phyloP scores from a whole-genome alignment of 2,329 filamentous ascomycete genomes.

The Aspergillus phoenicis region DNA sequence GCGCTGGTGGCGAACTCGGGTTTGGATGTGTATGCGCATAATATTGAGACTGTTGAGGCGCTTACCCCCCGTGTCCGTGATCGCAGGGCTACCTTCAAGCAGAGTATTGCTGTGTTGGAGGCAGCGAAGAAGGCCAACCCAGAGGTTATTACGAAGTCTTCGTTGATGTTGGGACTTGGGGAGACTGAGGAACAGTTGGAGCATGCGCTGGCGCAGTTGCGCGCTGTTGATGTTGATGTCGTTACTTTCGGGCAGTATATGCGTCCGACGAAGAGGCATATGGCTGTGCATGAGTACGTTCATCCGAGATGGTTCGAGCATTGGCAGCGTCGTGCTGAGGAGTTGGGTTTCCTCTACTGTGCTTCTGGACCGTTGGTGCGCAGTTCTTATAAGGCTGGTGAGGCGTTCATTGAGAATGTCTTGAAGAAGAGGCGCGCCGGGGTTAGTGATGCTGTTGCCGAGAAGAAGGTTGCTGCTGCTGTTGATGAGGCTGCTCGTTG shows the following conservation, averaged over 20 bases:
- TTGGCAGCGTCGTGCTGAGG: slow-evolving; percentile 86
- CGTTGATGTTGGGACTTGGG: slow-evolving; percentile 92
- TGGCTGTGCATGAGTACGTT: slow-evolving; percentile 94
- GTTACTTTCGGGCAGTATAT: slow-evolving; percentile 99
- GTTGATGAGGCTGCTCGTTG: slow-evolving; percentile 32
- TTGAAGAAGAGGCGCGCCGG: slow-evolving; percentile 70
- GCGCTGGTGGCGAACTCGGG: slow-evolving; percentile 80
- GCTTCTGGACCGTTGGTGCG: slow-evolving; percentile 90
- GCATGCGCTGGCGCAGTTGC: slow-evolving; percentile 76
- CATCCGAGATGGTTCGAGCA: slow-evolving; percentile 88
- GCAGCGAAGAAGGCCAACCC: slow-evolving; percentile 77
- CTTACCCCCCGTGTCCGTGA: slow-evolving; percentile 90
- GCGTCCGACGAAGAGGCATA: slow-evolving; percentile 96
- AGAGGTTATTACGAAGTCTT: slow-evolving; percentile 94
- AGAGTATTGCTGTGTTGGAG: slow-evolving; percentile 77
- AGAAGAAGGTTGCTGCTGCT: slow-evolving; percentile 28
- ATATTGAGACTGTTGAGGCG: slow-evolving; percentile 91
- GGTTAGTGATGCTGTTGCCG: slow-evolving; percentile 27
- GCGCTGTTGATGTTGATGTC: slow-evolving; percentile 81
- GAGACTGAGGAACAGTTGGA: slow-evolving; percentile 87
- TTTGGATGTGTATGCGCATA: slow-evolving; percentile 95
- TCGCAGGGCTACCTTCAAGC: slow-evolving; percentile 82
- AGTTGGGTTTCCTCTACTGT: slow-evolving; percentile 96
- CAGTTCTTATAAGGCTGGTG: slow-evolving; percentile 96
- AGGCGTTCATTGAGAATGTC: slow-evolving; percentile 98